Conservation (phyloP, 805 yeast species). For the Lipomyces lipofer region DNA sequence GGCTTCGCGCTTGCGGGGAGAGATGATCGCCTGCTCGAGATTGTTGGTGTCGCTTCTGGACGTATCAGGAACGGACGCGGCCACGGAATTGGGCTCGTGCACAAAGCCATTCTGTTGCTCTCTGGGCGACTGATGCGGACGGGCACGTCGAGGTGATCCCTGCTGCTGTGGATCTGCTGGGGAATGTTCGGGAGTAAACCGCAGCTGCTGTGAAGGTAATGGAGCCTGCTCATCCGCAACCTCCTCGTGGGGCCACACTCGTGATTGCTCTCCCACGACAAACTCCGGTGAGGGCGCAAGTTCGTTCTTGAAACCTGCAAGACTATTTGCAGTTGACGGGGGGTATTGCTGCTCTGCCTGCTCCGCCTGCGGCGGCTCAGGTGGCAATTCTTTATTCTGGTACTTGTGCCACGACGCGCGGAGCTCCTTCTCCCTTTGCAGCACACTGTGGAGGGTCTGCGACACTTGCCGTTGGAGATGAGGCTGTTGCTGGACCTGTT, state of each 20-base stretch:
- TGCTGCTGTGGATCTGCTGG: background rate
- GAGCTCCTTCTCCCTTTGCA: conserved; percentile 15
- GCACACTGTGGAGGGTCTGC: conserved; percentile 16
- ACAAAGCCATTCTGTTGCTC: conserved; percentile 14
- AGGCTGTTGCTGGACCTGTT: background rate
- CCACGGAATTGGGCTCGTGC: conserved; percentile 2
- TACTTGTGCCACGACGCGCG: conserved; percentile 16
- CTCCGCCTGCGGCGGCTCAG: conserved; percentile 21
- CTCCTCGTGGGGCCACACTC: no score
- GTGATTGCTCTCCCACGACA: background rate
- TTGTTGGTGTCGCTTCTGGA: background rate
- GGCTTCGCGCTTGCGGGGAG: conserved; percentile 69
- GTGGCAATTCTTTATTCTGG: conserved; percentile 27
- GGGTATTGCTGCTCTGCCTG: background rate
- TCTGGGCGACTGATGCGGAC: conserved; percentile 17
- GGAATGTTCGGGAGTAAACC: background rate
- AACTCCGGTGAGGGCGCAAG: conserved; percentile 13
- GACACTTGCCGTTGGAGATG: conserved; percentile 9
- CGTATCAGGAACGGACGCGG: background rate
- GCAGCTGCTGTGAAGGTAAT: conserved; percentile 1
- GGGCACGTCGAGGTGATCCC: conserved; percentile 21
- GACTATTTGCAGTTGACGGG: no score
- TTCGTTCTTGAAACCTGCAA: background rate
- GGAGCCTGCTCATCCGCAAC: background rate
- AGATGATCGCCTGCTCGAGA: conserved; percentile 16